phyloP scores from a whole-genome alignment of 2,329 filamentous ascomycete species.

The Xylaria multiplex region DNA sequence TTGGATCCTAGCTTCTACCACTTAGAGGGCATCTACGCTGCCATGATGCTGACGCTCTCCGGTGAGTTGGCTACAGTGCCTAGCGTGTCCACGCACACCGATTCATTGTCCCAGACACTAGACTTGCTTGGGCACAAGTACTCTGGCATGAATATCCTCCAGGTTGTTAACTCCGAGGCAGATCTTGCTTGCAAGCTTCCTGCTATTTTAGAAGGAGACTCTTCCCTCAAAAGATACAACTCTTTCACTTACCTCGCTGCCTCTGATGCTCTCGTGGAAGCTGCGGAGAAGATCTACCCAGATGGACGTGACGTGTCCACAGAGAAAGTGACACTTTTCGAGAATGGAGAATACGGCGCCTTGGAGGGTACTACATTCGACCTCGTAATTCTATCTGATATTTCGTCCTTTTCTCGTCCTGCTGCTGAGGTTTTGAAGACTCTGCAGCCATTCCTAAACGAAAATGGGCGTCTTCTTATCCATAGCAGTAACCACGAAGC shows the following conservation, averaged over 20 bases:
- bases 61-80: constrained; percentile 11
- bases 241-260: constrained; percentile 29
- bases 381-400: constrained; percentile 27
- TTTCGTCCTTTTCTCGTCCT: constrained; percentile 24
- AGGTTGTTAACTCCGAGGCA: constrained; percentile 28
- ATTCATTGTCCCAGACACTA: constrained; percentile 17
- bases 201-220: constrained; percentile 26
- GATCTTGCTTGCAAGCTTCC: constrained; percentile 28
- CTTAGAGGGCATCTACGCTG: constrained; percentile 28
- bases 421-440: constrained; percentile 24
- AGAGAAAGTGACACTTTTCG: constrained; percentile 25
- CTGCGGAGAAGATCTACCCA: constrained; percentile 18
- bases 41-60: constrained; percentile 28
- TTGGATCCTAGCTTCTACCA: constrained; percentile 24
- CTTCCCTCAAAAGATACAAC: constrained; percentile 23
- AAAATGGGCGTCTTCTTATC: constrained; percentile 28
- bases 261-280: constrained; percentile 28
- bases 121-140: constrained; percentile 35
- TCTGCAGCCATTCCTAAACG: constrained; percentile 23
- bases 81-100: background rate
- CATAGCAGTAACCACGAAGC: constrained; percentile 14
- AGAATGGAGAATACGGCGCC: constrained; percentile 22
- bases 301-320: constrained; percentile 27
- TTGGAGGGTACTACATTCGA: constrained; percentile 27
- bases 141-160: constrained; percentile 31